Evolutionary conservation across 2,329 filamentous ascomycete genomes (phyloP).

Genomic region (Fusarium sp.): DNA sequence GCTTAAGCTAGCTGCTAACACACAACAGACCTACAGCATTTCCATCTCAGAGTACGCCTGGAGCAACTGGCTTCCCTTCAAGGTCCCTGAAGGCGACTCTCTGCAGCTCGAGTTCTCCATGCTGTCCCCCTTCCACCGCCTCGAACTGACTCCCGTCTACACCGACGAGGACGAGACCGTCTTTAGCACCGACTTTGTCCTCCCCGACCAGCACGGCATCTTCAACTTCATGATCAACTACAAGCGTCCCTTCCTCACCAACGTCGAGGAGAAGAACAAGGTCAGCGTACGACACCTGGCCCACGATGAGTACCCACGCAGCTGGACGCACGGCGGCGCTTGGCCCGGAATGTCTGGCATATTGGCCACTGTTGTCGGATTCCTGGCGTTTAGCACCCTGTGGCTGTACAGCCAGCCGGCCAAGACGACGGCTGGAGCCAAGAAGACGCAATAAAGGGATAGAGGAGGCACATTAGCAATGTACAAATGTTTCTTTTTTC

Average conservation of each 20-base stretch:
- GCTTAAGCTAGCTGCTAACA: constrained; percentile 40
- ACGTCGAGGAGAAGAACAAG: constrained; percentile 91
- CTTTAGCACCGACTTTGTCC: constrained; percentile 79
- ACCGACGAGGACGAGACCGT: constrained; percentile 74
- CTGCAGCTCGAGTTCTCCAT: constrained; percentile 98
- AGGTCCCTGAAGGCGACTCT: constrained; percentile 73
- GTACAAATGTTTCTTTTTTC: constrained; percentile 27
- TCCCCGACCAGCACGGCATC: constrained; percentile 97
- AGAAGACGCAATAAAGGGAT: constrained; percentile 60
- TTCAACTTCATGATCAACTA: constrained; percentile 99
- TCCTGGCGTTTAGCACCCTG: constrained; percentile 83
- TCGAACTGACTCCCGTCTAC: constrained; percentile 71
- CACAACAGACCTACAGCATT: constrained; percentile 79
- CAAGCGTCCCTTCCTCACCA: constrained; percentile 91
- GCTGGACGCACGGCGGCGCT: constrained; percentile 87
- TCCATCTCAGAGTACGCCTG: constrained; percentile 86
- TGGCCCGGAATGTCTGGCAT: constrained; percentile 97
- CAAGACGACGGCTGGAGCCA: constrained; percentile 48
- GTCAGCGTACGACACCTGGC: constrained; percentile 97
- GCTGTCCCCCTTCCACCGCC: constrained; percentile 96
- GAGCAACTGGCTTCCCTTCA: constrained; percentile 80
- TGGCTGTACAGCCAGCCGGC: constrained; percentile 80
- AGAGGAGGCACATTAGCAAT: constrained; percentile 29
- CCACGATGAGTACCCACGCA: constrained; percentile 95
- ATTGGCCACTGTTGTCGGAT: constrained; percentile 83